Percentiles rank a stretch among this genome's conserved stretches.
These are phyloP conservation scores for Diplotaxis tenuifolia DNA, from an alignment of 345 rosid species.

Conservation along the genomic window DNA sequence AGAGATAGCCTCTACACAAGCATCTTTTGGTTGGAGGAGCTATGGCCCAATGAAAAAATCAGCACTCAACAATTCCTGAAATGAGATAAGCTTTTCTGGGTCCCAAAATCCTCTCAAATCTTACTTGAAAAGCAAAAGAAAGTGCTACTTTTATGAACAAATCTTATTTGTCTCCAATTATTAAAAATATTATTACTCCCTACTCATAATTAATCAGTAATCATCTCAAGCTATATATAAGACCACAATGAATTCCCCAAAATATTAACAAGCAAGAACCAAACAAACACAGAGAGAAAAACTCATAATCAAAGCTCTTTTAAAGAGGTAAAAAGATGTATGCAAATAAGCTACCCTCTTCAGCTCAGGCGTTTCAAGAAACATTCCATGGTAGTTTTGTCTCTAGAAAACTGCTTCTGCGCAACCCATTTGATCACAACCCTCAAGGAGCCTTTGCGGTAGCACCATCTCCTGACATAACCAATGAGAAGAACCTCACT, in stretches of 20 bases:
- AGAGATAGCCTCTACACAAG: constrained; percentile 31
- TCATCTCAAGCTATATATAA: constrained; percentile 26
- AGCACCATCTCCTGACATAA: constrained; percentile 24
- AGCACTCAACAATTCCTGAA: constrained; percentile 28
- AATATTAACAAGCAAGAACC: neutral
- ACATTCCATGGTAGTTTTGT: constrained; percentile 20
- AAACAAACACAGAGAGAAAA: constrained; percentile 16
- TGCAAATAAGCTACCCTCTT: constrained; percentile 23
- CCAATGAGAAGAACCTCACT: constrained; percentile 35
- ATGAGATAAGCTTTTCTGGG: constrained; percentile 28
- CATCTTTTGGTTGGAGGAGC: constrained; percentile 31
- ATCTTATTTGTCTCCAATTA: constrained; percentile 14
- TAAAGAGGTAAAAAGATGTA: constrained; percentile 12
- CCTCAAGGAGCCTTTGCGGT: constrained; percentile 14
- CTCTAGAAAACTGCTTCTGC: constrained; percentile 40
- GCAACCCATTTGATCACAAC: constrained; percentile 30
- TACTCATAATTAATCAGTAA: constrained; percentile 2
- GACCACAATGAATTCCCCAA: constrained; percentile 5
- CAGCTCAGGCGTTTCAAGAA: constrained; percentile 32
- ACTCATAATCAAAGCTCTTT: constrained; percentile 2
- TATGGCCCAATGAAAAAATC: constrained; percentile 21
- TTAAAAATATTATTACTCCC: constrained; percentile 5
- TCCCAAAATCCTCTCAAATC: constrained; percentile 30
- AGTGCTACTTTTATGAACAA: constrained; percentile 19
- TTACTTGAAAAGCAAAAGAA: constrained; percentile 1